These are phyloP conservation scores for Forsythia suspensa DNA, from an alignment of 257 asterid species.

Conservation along the genomic window DNA sequence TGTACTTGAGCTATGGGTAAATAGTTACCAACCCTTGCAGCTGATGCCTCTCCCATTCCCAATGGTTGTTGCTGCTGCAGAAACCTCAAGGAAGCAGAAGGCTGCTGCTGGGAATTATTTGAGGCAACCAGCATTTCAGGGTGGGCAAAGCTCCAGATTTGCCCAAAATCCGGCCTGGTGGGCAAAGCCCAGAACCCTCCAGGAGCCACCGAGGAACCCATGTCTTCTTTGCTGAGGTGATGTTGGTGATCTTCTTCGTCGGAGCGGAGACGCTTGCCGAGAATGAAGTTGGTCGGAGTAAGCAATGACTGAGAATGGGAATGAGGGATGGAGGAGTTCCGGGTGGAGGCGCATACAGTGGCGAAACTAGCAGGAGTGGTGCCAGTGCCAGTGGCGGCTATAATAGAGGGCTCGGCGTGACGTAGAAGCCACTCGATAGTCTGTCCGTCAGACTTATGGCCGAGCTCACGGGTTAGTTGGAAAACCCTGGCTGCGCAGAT, in stretches of 20 bases:
- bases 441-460: not conserved
- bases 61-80: constrained; percentile 11
- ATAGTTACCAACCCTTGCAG: constrained; percentile 15
- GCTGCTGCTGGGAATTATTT: not conserved
- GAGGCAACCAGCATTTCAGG: no score
- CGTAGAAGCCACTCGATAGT: constrained; percentile 1
- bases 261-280: constrained; percentile 13
- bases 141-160: constrained; percentile 8
- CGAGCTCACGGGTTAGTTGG: not conserved
- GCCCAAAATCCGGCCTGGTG: constrained; percentile 10
- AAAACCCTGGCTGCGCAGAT: constrained; percentile 1
- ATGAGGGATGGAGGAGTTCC: not conserved
- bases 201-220: not conserved
- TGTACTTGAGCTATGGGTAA: constrained; percentile 9
- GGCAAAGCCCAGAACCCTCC: constrained; percentile 17
- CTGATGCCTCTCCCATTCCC: constrained; percentile 17
- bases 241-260: not conserved
- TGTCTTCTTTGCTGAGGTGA: not conserved
- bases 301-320: not conserved
- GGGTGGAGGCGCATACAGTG: not conserved
- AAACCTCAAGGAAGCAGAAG: constrained; percentile 4
- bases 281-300: constrained; percentile 4
- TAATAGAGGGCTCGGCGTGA: not conserved
- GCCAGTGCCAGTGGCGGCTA: not conserved
- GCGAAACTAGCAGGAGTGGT: not conserved